These are phyloP conservation scores for Juncus inflexus DNA, from an alignment of 176 grass and related monocot species.

Conservation along the genomic window DNA sequence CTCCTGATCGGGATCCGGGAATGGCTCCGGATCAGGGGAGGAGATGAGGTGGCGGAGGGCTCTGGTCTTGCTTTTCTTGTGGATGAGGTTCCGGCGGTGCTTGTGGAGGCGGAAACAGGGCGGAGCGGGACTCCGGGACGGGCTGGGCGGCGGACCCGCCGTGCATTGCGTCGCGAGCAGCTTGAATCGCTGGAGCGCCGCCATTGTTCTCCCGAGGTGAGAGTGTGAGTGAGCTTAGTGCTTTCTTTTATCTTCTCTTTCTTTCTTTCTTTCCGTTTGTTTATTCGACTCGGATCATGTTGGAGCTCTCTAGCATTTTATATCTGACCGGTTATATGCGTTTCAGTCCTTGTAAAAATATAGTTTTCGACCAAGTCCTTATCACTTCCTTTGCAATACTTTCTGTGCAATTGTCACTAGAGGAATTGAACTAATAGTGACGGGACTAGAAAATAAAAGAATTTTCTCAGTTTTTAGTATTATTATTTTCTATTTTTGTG, in stretches of 20 bases:
- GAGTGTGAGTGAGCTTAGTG: background rate
- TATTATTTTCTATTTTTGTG: too few relatives aligned
- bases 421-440: too few relatives aligned
- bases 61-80: conserved; percentile 3
- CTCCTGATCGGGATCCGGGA: conserved; percentile 1
- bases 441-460: too few relatives aligned
- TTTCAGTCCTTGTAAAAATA: too few relatives aligned
- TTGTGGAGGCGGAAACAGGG: conserved; percentile 2
- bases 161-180: conserved; percentile 33
- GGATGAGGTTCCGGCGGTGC: conserved; percentile 14
- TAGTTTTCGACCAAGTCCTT: too few relatives aligned
- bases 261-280: background rate
- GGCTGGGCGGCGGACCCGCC: conserved; percentile 25
- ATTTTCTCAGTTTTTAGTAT: too few relatives aligned
- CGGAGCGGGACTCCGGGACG: conserved; percentile 29
- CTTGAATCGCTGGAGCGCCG: conserved; percentile 35
- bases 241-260: background rate
- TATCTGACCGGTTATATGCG: too few relatives aligned
- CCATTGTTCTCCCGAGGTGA: conserved; percentile 8
- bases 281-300: background rate
- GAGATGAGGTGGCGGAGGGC: conserved; percentile 15
- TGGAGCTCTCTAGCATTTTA: too few relatives aligned
- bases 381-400: too few relatives aligned
- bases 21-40: conserved; percentile 10
- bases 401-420: too few relatives aligned